Evolutionary conservation across 345 rosid genomes (phyloP).

Genomic region (Rubroshorea leprosula): DNA sequence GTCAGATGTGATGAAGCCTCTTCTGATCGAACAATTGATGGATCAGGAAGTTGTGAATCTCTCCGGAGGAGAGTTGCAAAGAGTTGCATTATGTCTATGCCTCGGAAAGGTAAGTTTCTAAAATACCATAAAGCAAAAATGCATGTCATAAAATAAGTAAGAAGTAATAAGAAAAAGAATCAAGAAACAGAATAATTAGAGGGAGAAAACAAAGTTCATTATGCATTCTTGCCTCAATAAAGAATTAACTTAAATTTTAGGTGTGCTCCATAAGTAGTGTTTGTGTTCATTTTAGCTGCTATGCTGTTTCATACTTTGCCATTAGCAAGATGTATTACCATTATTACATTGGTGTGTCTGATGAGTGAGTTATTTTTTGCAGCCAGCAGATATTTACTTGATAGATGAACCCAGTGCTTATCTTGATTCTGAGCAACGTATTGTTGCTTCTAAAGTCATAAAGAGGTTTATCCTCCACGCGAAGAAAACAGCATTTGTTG

Average conservation of each 20-base stretch:
- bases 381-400: constrained; percentile 98
- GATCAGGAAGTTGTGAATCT: constrained; percentile 94
- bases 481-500: constrained; percentile 95
- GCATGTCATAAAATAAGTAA: no score
- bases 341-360: constrained; percentile 10
- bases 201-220: no score
- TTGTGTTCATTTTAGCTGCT: no score
- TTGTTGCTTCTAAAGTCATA: constrained; percentile 94
- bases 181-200: no score
- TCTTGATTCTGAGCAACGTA: constrained; percentile 99
- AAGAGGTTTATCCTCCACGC: constrained; percentile 97
- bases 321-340: no score
- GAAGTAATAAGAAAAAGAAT: no score
- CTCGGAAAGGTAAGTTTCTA: constrained; percentile 71
- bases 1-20: constrained; percentile 98
- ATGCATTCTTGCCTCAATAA: no score
- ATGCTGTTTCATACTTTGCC: no score
- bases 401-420: constrained; percentile 99
- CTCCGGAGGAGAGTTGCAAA: constrained; percentile 98
- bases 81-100: constrained; percentile 92
- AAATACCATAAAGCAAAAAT: background rate
- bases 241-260: no score
- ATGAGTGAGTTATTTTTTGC: constrained; percentile 23
- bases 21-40: constrained; percentile 92
- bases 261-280: no score